Percentiles rank a stretch among this genome's conserved stretches.
phyloP scores from a whole-genome alignment of 1,284 basidiomycete species.

The Pascua guehoae region DNA sequence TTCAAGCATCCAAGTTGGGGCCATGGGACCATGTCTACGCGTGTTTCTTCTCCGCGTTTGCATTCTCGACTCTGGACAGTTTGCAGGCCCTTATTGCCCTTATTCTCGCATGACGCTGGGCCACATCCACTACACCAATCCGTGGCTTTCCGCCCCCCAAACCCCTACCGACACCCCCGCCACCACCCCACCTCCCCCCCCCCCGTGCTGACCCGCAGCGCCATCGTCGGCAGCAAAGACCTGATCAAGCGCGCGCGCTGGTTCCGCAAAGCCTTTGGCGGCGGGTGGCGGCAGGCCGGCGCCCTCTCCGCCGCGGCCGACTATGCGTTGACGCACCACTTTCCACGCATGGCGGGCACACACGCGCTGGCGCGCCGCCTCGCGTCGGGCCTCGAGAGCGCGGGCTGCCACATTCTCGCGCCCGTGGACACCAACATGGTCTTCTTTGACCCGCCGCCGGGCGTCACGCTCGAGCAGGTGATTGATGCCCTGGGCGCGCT shows the following conservation, averaged over 20 bases:
- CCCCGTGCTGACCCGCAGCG: slow-evolving; percentile 27
- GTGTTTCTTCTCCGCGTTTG: not conserved
- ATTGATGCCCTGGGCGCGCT: slow-evolving; percentile 60
- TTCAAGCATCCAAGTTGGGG: not conserved
- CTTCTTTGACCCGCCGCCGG: slow-evolving; percentile 61
- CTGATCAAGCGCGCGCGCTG: slow-evolving; percentile 75
- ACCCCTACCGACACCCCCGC: not conserved
- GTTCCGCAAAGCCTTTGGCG: slow-evolving; percentile 93
- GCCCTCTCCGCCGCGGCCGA: slow-evolving; percentile 76
- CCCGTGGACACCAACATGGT: slow-evolving; percentile 85
- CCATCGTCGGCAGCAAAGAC: slow-evolving; percentile 73
- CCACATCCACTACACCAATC: too few relatives aligned
- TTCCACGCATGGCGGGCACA: slow-evolving; percentile 69
- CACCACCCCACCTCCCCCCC: too few relatives aligned
- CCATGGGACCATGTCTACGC: not conserved
- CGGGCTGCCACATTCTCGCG: slow-evolving; percentile 71
- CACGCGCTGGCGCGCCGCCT: slow-evolving; percentile 71
- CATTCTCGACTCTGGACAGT: not conserved
- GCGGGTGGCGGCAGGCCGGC: slow-evolving; percentile 91
- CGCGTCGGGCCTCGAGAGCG: slow-evolving; percentile 66
- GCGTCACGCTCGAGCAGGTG: slow-evolving; percentile 64
- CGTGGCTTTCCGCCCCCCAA: too few relatives aligned
- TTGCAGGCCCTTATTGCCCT: too few relatives aligned
- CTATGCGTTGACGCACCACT: slow-evolving; percentile 78
- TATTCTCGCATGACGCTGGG: too few relatives aligned